Percentiles rank a stretch among this genome's conserved stretches.
Conservation (phyloP, 2,329 filamentous ascomycete genomes). For the Teratosphaeria zuluensis region DNA sequence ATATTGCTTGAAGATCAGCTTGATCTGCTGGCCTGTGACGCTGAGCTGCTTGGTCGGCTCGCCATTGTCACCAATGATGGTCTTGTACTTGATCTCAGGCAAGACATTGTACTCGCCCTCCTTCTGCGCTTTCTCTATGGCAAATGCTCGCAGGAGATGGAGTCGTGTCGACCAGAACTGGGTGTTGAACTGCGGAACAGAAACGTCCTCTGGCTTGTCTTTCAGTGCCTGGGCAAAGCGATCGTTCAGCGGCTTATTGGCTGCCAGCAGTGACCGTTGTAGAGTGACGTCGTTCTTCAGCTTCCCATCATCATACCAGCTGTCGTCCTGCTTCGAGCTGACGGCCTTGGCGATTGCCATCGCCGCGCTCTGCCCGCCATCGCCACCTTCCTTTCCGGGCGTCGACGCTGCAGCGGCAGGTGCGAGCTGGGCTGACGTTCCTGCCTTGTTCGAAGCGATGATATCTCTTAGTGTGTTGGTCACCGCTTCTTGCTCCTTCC, state of each 20-base stretch:
- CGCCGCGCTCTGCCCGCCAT: conserved; percentile 47
- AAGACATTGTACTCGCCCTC: conserved; percentile 90
- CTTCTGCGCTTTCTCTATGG: conserved; percentile 77
- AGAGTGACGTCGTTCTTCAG: conserved; percentile 70
- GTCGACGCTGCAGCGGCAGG: conserved; percentile 17
- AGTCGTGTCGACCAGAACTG: conserved; percentile 93
- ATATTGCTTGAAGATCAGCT: conserved; percentile 87
- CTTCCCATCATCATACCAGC: conserved; percentile 71
- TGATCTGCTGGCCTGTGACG: conserved; percentile 83
- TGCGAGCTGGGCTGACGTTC: conserved; percentile 28
- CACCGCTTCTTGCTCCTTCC: conserved; percentile 73
- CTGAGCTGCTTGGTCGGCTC: conserved; percentile 64
- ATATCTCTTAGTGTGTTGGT: conserved; percentile 71
- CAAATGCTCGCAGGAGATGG: conserved; percentile 77
- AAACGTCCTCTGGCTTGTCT: conserved; percentile 76
- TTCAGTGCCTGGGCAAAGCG: conserved; percentile 79
- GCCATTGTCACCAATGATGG: conserved; percentile 38
- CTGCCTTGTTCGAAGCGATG: conserved; percentile 59
- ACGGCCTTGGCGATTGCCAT: conserved; percentile 71
- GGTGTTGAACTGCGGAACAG: conserved; percentile 68
- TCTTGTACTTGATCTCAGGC: conserved; percentile 61
- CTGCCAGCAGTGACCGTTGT: conserved; percentile 79
- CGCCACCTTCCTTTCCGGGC: conserved; percentile 10
- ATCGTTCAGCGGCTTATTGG: conserved; percentile 60
- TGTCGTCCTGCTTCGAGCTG: conserved; percentile 41